A percentile compares a stretch with the other conserved stretches of the same genome.
Conservation (phyloP, 1,284 basidiomycete genomes). For the Lignosus rhinocerotis region DNA sequence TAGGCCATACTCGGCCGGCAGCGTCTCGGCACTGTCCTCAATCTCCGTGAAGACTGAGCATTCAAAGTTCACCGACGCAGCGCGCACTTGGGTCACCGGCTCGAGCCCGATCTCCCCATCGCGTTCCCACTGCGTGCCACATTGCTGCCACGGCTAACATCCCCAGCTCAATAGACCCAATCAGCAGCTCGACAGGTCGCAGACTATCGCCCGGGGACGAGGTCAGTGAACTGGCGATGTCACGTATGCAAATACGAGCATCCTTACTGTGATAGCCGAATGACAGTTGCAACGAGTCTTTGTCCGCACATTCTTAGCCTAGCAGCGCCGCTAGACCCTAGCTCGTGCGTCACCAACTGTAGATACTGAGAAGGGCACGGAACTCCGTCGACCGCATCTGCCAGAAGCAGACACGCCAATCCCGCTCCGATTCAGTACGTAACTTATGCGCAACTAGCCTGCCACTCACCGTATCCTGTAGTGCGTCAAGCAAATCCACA, state of each 20-base stretch:
- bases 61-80: not conserved
- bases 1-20: constrained; percentile 3
- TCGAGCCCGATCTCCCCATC: not conserved
- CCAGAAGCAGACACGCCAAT: not conserved
- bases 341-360: not conserved
- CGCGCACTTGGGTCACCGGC: constrained; percentile 8
- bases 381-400: constrained; percentile 1
- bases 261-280: constrained; percentile 19
- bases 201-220: not conserved
- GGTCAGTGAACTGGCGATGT: not conserved
- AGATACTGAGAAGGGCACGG: not conserved
- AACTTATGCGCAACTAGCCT: not conserved
- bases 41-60: constrained; percentile 17
- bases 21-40: constrained; percentile 5
- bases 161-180: not conserved
- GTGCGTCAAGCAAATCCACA: not conserved
- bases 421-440: not conserved
- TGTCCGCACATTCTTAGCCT: constrained; percentile 17
- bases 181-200: not conserved
- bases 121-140: constrained; percentile 5
- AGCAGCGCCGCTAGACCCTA: constrained; percentile 2
- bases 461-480: not conserved
- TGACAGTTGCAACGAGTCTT: constrained; percentile 10
- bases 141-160: not conserved
- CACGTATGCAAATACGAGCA: not conserved